These are phyloP conservation scores for Cyclostephanos tholiformis DNA, from an alignment of 108 stramenopile genomes.

Conservation along the genomic window DNA sequence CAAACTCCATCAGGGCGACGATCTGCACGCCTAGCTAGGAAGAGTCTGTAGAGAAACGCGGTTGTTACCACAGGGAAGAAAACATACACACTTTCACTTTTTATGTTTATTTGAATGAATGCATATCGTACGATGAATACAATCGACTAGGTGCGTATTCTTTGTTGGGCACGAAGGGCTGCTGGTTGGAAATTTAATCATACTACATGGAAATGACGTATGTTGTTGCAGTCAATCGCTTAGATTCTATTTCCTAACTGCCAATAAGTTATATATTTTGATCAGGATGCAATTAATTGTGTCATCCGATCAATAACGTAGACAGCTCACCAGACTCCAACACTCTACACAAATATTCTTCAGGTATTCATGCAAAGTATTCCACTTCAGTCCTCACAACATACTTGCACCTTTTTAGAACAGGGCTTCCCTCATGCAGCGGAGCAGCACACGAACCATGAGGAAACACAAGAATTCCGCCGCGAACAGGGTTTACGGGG, in stretches of 20 bases:
- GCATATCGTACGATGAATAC: constrained; percentile 10
- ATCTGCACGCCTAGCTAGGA: constrained; percentile 60
- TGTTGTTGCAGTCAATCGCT: too few relatives aligned
- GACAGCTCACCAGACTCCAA: too few relatives aligned
- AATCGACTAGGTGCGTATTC: constrained; percentile 4
- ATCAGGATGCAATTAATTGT: too few relatives aligned
- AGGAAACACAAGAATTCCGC: constrained; percentile 62
- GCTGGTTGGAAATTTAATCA: background rate
- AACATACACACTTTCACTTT: constrained; percentile 13
- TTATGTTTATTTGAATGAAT: background rate
- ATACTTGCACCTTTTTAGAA: constrained; percentile 58
- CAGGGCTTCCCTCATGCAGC: constrained; percentile 64
- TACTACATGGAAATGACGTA: too few relatives aligned
- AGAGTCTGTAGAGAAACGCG: constrained; percentile 8
- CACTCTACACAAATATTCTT: too few relatives aligned
- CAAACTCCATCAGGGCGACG: constrained; percentile 60
- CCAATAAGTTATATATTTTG: too few relatives aligned
- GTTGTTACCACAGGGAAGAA: background rate
- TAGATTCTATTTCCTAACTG: too few relatives aligned
- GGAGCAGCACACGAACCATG: constrained; percentile 56
- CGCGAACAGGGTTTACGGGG: constrained; percentile 44
- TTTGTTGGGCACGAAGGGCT: background rate
- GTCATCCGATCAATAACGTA: too few relatives aligned
- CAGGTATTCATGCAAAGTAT: constrained; percentile 34
- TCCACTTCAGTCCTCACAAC: constrained; percentile 74